Conservation (phyloP, 805 yeast genomes). For the Metschnikowia bowlesiae region DNA sequence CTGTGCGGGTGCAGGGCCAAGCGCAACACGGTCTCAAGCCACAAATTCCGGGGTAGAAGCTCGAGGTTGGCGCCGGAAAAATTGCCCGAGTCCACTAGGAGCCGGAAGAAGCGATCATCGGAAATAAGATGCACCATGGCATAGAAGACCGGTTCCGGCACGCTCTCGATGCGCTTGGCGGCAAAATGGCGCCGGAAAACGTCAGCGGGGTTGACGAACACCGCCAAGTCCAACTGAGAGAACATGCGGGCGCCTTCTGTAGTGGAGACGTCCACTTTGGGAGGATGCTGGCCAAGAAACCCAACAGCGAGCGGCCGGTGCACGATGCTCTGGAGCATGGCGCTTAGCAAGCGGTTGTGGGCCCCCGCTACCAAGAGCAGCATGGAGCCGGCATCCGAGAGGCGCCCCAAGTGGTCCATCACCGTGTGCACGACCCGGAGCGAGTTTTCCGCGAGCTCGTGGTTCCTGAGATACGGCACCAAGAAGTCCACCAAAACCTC, state of each 20-base stretch:
- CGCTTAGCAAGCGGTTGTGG: neutral
- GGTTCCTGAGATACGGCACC: neutral
- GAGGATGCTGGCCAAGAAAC: neutral
- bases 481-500: neutral
- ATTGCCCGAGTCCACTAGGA: neutral
- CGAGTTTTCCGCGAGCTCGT: neutral
- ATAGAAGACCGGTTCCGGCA: neutral
- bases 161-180: neutral
- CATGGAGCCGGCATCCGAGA: neutral
- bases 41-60: neutral
- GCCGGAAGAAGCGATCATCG: constrained; percentile 5
- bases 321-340: neutral
- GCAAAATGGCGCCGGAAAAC: neutral
- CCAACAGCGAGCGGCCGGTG: neutral
- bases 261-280: neutral
- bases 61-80: neutral
- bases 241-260: neutral
- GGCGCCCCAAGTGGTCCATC: neutral
- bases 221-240: neutral
- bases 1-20: constrained; percentile 5
- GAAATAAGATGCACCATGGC: constrained; percentile 1
- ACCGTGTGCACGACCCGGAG: neutral
- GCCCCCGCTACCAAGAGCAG: neutral
- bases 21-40: neutral
- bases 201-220: neutral